Base-by-base conservation (phyloP, 2,329 filamentous ascomycete genomes). In the Pezicula carpinea region DNA sequence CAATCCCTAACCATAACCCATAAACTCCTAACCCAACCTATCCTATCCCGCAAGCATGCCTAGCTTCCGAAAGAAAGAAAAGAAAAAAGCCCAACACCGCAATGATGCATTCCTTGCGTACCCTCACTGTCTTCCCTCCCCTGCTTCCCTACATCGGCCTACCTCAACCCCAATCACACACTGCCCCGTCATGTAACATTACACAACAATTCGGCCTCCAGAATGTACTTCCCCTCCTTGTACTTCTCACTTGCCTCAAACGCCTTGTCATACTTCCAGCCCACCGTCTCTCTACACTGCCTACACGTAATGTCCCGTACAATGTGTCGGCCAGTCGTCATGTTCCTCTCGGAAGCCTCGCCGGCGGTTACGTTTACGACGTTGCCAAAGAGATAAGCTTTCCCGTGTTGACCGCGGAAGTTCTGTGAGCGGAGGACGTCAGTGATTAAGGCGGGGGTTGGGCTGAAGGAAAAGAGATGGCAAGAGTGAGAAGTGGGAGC, bases 221-320 rank as follows among this genome's bases (percentile, higher is more conserved):
- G 76, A 50, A 99, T 99, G 66, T 87, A 97, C 72, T 97, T 99
- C 47, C 90, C 91, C 75, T 99, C 93, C 74, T 99, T 99, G 72
- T 99, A 99, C 71, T 96, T 96, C 77, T 99, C 92, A 54, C 78
- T 84, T 29, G 74, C 69, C 72, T 99, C 93, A 66, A 87, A 97
- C 1, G 93, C 93, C 72, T 95, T 96, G 69, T 99, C 93, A 66
- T 99, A 99, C 68, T 96, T 97, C 93, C 93, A 99, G 31, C 93
- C 93, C 44, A 99, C 93, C 23, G 85, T 87, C 67, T 91, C 87
- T 64, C 86, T 87, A 78, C 93, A 99, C 68, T 95, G 88, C 49
- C 86, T 80, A 73, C 93, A 99, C 49, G 76, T 76, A 60, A 99
- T 96, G 66, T 99, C 93, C 49, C 93, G 85, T 40, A 99, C 93